Conservation (phyloP, 75 land plant genomes). For the Picea glauca region DNA sequence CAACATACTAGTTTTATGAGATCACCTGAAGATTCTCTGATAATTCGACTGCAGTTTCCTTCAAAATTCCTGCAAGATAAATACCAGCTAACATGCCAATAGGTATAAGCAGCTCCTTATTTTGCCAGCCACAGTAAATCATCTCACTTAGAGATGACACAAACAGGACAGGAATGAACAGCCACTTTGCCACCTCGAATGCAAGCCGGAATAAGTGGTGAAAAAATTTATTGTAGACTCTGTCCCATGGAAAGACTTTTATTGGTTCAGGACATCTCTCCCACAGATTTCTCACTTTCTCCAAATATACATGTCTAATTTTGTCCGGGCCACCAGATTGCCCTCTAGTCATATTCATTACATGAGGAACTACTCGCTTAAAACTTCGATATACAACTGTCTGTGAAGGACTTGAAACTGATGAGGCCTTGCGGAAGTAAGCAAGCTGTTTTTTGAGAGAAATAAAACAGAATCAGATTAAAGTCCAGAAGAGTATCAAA, state of each 20-base stretch:
- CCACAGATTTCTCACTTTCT: constrained; percentile 25
- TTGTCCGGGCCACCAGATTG: constrained; percentile 28
- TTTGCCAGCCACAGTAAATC: constrained; percentile 64
- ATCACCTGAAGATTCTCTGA: constrained; percentile 42
- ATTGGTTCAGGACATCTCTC: constrained; percentile 49
- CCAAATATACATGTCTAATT: constrained; percentile 3
- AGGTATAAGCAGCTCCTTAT: constrained; percentile 45
- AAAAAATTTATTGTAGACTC: constrained; percentile 24
- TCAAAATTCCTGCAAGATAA: constrained; percentile 52
- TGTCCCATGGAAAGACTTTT: constrained; percentile 67
- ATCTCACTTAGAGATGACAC: constrained; percentile 74
- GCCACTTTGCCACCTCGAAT: constrained; percentile 50
- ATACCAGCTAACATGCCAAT: constrained; percentile 54
- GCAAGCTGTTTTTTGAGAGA: neutral
- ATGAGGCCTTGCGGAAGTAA: neutral
- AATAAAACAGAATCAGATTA: neutral
- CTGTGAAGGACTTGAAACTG: neutral
- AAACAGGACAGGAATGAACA: constrained; percentile 52
- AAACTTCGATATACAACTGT: neutral
- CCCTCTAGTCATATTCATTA: constrained; percentile 22
- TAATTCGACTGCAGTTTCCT: constrained; percentile 37
- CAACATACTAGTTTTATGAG: neutral
- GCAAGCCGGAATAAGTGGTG: constrained; percentile 41
- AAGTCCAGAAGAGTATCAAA: neutral
- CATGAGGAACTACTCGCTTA: neutral